Evolutionary conservation across 2,329 filamentous ascomycete genomes (phyloP).

Genomic region (Cytospora paraplurivora): DNA sequence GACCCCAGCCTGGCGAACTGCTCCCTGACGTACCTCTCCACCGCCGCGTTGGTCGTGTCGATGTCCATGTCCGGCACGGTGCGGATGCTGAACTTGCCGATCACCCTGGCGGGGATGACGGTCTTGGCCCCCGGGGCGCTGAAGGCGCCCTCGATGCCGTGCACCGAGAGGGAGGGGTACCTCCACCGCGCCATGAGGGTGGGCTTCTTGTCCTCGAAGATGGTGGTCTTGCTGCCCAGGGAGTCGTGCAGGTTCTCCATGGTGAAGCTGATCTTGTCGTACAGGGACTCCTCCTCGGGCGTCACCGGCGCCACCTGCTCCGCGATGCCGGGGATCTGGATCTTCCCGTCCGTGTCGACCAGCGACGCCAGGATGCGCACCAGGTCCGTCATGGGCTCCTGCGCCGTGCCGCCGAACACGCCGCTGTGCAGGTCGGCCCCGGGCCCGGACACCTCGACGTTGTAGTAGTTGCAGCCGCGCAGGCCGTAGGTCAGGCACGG

Average conservation of each 20-base stretch:
- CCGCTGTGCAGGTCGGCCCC: constrained; percentile 94
- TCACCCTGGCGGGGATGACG: constrained; percentile 96
- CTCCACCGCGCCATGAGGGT: constrained; percentile 97
- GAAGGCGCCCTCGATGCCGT: constrained; percentile 95
- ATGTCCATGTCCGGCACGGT: constrained; percentile 98
- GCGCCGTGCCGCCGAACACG: constrained; percentile 93
- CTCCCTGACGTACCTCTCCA: constrained; percentile 80
- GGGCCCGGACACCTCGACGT: constrained; percentile 84
- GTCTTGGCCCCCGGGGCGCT: constrained; percentile 94
- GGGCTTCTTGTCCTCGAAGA: constrained; percentile 83
- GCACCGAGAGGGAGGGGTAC: constrained; percentile 88
- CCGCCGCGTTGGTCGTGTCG: constrained; percentile 80
- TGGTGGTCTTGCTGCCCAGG: constrained; percentile 83
- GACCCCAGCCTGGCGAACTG: constrained; percentile 84
- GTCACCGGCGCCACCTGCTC: constrained; percentile 91
- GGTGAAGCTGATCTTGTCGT: constrained; percentile 86
- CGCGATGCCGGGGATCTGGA: constrained; percentile 89
- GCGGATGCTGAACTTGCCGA: constrained; percentile 97
- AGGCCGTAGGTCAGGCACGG: constrained; percentile 97
- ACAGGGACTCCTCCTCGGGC: constrained; percentile 83
- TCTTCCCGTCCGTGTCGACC: constrained; percentile 89
- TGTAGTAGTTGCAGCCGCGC: constrained; percentile 97
- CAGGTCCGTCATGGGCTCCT: constrained; percentile 98
- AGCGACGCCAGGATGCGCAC: constrained; percentile 79
- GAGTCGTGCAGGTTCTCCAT: constrained; percentile 96